A percentile compares a stretch with the other conserved stretches of the same genome.
Conservation (phyloP, 306 rosid species). For the Rubus parviflorus region DNA sequence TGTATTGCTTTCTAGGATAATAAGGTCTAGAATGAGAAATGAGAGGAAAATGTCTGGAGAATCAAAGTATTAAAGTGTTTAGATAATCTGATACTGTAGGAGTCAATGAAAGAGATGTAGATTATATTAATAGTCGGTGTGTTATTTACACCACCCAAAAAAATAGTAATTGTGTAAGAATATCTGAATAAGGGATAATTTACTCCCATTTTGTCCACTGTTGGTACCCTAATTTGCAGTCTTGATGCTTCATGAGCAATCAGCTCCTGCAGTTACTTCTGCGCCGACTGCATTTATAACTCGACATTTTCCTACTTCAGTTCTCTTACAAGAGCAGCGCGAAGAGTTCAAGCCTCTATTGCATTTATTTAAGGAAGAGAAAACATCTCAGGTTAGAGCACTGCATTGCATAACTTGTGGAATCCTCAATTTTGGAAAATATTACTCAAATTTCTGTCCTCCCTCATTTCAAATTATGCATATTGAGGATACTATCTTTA, state of each 20-base stretch:
- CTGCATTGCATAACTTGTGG: constrained; percentile 1
- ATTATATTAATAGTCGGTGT: neutral
- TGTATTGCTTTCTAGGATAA: neutral
- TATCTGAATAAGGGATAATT: neutral
- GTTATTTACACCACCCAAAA: neutral
- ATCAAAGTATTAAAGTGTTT: neutral
- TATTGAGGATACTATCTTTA: neutral
- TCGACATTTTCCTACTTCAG: constrained; percentile 64
- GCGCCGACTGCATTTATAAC: constrained; percentile 45
- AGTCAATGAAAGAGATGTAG: neutral
- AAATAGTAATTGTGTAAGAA: neutral
- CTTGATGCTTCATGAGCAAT: constrained; percentile 59
- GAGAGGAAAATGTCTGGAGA: neutral
- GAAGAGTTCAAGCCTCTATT: constrained; percentile 59
- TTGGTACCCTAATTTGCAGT: constrained; percentile 41
- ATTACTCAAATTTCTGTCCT: neutral
- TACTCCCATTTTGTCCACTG: neutral
- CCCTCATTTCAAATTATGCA: neutral
- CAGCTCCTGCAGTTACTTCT: constrained; percentile 44
- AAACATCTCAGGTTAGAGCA: constrained; percentile 56
- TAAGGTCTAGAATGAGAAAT: neutral
- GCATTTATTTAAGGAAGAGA: constrained; percentile 56
- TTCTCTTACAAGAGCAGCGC: constrained; percentile 77
- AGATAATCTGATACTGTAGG: neutral
- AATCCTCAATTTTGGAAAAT: neutral